phyloP scores from a whole-genome alignment of 257 asterid species.

The Ehretia macrophylla region DNA sequence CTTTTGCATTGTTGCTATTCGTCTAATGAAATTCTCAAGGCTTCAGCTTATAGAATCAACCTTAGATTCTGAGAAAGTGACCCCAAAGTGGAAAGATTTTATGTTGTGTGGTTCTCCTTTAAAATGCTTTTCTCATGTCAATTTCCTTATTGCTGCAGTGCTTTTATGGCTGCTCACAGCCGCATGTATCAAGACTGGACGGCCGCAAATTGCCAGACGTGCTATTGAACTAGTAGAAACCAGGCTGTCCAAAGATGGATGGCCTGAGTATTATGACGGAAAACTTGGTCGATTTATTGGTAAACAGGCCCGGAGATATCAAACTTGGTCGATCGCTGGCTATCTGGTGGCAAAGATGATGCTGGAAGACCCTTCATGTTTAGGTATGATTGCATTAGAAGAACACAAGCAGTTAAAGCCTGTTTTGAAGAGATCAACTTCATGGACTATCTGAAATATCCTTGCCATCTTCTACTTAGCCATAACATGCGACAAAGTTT shows the following conservation, averaged over 20 bases:
- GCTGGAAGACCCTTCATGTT: conserved; percentile 67
- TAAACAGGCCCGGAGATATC: conserved; percentile 58
- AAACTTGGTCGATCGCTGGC: conserved; percentile 67
- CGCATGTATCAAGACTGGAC: conserved; percentile 61
- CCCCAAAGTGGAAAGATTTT: too few species aligned
- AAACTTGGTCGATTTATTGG: conserved; percentile 53
- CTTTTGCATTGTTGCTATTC: too few species aligned
- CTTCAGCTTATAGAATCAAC: too few species aligned
- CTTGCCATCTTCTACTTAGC: neutral
- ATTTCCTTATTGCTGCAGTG: conserved; percentile 39
- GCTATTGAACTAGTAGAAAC: conserved; percentile 56
- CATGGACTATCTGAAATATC: conserved; percentile 29
- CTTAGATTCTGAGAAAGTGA: too few species aligned
- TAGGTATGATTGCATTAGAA: conserved; percentile 58
- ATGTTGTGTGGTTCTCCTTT: too few species aligned
- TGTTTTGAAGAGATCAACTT: conserved; percentile 47
- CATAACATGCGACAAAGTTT: too few species aligned
- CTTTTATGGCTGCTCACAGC: conserved; percentile 65
- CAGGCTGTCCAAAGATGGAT: conserved; percentile 54
- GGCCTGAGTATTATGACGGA: conserved; percentile 74
- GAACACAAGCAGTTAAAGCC: conserved; percentile 59
- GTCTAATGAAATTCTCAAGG: too few species aligned
- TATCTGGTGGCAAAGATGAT: conserved; percentile 63
- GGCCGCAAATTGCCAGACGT: conserved; percentile 67
- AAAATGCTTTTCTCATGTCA: conserved; percentile 1